phyloP scores from a whole-genome alignment of 2,329 filamentous ascomycete species.

The Tetracladium maxilliforme region DNA sequence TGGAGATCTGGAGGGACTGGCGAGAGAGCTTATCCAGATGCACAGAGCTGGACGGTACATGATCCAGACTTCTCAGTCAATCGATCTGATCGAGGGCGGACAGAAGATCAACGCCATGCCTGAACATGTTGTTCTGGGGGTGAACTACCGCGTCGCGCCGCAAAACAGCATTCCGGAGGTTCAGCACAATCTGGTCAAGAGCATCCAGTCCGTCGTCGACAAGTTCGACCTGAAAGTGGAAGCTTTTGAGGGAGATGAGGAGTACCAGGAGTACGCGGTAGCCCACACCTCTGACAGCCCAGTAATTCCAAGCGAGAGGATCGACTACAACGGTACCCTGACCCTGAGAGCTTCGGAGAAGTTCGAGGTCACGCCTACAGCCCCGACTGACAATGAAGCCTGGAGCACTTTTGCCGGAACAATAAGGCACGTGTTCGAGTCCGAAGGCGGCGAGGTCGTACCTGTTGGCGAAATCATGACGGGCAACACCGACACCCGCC shows the following conservation, averaged over 20 bases:
- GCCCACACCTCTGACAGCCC: constrained; percentile 7
- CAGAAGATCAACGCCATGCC: constrained; percentile 44
- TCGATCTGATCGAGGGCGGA: constrained; percentile 36
- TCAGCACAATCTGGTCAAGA: constrained; percentile 26
- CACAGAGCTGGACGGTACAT: no score
- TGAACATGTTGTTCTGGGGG: constrained; percentile 31
- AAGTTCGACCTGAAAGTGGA: constrained; percentile 31
- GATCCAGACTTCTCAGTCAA: constrained; percentile 40
- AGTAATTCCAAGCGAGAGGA: constrained; percentile 16
- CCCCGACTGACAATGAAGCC: constrained; percentile 14
- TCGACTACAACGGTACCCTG: constrained; percentile 24
- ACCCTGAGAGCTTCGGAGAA: constrained; percentile 16
- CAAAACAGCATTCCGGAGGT: constrained; percentile 31
- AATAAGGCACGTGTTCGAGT: constrained; percentile 7
- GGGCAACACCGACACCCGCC: constrained; percentile 11
- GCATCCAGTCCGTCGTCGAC: constrained; percentile 28
- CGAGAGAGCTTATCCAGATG: constrained; percentile 21
- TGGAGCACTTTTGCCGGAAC: constrained; percentile 9
- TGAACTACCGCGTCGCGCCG: constrained; percentile 43
- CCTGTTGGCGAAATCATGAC: constrained; percentile 9
- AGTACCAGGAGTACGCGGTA: constrained; percentile 11
- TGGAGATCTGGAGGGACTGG: constrained; percentile 9
- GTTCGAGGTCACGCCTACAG: constrained; percentile 19
- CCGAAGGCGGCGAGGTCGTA: constrained; percentile 6
- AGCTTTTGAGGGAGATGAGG: constrained; percentile 25